A percentile compares a stretch with the other conserved stretches of the same genome.
Evolutionary conservation across 1,284 basidiomycete species (phyloP).

Genomic region (Cryptococcus floricola): DNA sequence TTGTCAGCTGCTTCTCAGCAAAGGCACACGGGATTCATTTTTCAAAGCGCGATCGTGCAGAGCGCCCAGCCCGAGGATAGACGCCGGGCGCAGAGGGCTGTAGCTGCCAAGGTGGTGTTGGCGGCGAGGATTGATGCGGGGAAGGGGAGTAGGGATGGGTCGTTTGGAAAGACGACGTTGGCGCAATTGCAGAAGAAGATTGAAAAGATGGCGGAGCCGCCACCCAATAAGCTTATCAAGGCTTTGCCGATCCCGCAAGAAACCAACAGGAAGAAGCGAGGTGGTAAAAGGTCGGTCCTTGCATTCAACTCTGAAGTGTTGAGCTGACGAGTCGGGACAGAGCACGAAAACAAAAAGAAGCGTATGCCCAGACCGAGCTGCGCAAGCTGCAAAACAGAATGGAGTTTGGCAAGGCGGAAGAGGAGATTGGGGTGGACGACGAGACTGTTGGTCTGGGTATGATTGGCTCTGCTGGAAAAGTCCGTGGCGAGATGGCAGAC

Average conservation of each 20-base stretch:
- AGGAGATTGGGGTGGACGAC: conserved; percentile 93
- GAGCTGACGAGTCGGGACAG: conserved; percentile 49
- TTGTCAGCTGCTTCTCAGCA: conserved; percentile 62
- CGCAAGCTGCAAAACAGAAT: conserved; percentile 96
- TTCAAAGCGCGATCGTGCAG: conserved; percentile 83
- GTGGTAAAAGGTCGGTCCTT: conserved; percentile 73
- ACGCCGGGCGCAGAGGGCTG: conserved; percentile 84
- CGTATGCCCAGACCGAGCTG: conserved; percentile 92
- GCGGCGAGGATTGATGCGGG: conserved; percentile 91
- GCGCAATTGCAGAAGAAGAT: conserved; percentile 88
- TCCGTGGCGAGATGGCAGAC: conserved; percentile 80
- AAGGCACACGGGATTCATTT: conserved; percentile 95
- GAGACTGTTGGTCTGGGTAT: conserved; percentile 96
- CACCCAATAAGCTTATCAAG: conserved; percentile 89
- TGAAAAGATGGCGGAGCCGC: conserved; percentile 87
- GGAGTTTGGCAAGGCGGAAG: conserved; percentile 91
- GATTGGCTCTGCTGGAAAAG: conserved; percentile 84
- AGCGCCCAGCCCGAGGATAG: conserved; percentile 86
- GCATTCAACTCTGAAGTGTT: background rate
- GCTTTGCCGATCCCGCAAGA: conserved; percentile 95
- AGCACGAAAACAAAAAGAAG: conserved; percentile 94
- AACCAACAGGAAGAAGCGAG: conserved; percentile 89
- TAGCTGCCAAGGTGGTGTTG: conserved; percentile 73
- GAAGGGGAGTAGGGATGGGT: conserved; percentile 68
- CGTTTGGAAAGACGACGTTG: conserved; percentile 72